phyloP scores from a whole-genome alignment of 441 rosid species.

The Gossypium trilobum region DNA sequence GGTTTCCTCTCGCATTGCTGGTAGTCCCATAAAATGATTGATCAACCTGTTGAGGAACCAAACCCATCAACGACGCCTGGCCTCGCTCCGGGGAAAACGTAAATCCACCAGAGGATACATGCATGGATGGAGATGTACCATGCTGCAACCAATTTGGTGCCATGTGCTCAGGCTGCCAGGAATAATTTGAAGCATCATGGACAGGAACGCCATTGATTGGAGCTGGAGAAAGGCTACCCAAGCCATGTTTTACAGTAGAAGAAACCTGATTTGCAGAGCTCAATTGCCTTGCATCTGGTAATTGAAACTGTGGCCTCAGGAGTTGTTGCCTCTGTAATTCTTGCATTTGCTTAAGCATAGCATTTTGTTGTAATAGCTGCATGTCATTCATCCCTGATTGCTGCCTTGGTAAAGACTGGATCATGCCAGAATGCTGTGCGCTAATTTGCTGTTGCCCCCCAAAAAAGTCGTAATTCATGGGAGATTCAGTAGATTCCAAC shows the following conservation, averaged over 20 bases:
- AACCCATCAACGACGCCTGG: conserved; percentile 40
- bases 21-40: conserved; percentile 59
- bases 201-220: conserved; percentile 56
- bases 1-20: conserved; percentile 37
- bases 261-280: conserved; percentile 43
- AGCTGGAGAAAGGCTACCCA: conserved; percentile 34
- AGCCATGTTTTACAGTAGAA: conserved; percentile 34
- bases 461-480: conserved; percentile 58
- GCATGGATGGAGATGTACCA: conserved; percentile 39
- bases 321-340: conserved; percentile 62
- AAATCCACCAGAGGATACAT: conserved; percentile 49
- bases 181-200: conserved; percentile 49
- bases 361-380: conserved; percentile 64
- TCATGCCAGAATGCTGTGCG: conserved; percentile 47
- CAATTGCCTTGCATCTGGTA: conserved; percentile 41
- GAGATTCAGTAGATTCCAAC: conserved; percentile 54
- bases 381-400: conserved; percentile 56
- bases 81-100: conserved; percentile 49
- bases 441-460: conserved; percentile 58
- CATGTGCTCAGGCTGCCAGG: conserved; percentile 53
- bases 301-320: conserved; percentile 48
- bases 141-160: conserved; percentile 52
- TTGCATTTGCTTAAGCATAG: conserved; percentile 58
- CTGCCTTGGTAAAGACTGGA: conserved; percentile 57
- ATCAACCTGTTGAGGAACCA: conserved; percentile 52